These are phyloP conservation scores for Morella rubra DNA, from an alignment of 306 rosid genomes.

Conservation along the genomic window DNA sequence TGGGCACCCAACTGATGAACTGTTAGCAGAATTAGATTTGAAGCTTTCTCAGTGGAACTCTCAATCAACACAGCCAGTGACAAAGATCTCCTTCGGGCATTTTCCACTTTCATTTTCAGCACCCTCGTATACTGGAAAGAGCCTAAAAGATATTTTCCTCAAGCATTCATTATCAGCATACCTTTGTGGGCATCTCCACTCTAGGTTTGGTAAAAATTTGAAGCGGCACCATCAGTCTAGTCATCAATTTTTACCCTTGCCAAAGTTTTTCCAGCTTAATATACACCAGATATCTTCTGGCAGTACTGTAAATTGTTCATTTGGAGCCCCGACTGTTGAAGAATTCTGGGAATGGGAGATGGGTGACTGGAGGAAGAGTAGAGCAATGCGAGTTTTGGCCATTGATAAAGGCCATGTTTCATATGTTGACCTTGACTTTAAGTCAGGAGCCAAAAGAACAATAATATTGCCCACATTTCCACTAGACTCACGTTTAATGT, in stretches of 20 bases:
- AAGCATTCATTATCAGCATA: conserved; percentile 84
- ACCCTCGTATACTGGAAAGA: conserved; percentile 64
- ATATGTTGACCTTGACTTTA: conserved; percentile 70
- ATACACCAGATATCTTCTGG: conserved; percentile 45
- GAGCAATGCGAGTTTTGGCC: conserved; percentile 80
- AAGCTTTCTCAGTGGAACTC: conserved; percentile 88
- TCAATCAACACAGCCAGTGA: conserved; percentile 52
- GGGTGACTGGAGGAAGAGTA: conserved; percentile 94
- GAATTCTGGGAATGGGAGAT: conserved; percentile 99
- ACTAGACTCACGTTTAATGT: conserved; percentile 83
- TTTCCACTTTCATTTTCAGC: conserved; percentile 89
- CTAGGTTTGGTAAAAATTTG: conserved; percentile 77
- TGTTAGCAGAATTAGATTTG: conserved; percentile 64
- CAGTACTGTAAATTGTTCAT: conserved; percentile 57
- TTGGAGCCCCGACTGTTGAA: conserved; percentile 36
- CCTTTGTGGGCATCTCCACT: conserved; percentile 91
- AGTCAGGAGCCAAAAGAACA: conserved; percentile 46
- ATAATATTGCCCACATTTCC: conserved; percentile 91
- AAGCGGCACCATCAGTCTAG: conserved; percentile 74
- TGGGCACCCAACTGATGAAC: conserved; percentile 86
- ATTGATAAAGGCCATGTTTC: conserved; percentile 81
- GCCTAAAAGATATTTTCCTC: conserved; percentile 72
- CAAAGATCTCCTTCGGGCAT: conserved; percentile 89
- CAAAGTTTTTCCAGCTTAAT: conserved; percentile 62
- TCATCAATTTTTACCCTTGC: conserved; percentile 39